A percentile compares a stretch with the other conserved stretches of the same genome.
phyloP scores from a whole-genome alignment of 805 yeast species.

The Wickerhamomyces bisporus region DNA sequence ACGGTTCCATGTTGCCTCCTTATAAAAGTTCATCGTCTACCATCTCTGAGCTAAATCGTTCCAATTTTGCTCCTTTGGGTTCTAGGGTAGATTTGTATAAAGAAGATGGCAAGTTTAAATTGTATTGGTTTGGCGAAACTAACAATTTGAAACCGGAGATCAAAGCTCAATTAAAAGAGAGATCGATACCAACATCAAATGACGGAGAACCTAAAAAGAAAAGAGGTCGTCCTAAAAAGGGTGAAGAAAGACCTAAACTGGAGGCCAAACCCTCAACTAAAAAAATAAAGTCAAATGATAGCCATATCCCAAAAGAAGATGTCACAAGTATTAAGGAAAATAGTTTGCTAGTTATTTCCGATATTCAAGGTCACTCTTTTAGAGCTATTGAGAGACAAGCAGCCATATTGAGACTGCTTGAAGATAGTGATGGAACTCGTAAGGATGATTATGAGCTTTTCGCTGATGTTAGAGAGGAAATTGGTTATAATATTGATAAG shows the following conservation, averaged over 20 bases:
- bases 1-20: slow-evolving; percentile 26
- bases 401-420: slow-evolving; percentile 37
- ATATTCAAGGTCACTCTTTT: slow-evolving; percentile 36
- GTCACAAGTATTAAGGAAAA: too few species aligned
- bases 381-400: slow-evolving; percentile 39
- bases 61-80: slow-evolving; percentile 22
- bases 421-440: slow-evolving; percentile 40
- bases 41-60: slow-evolving; percentile 19
- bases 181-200: too few species aligned
- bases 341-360: slow-evolving; percentile 26
- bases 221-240: slow-evolving; percentile 24
- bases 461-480: slow-evolving; percentile 33
- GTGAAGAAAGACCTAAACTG: slow-evolving; percentile 15
- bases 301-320: too few species aligned
- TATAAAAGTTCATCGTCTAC: slow-evolving; percentile 11
- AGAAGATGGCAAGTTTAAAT: slow-evolving; percentile 5
- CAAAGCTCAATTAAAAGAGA: background rate
- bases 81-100: slow-evolving; percentile 7
- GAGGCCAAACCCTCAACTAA: slow-evolving; percentile 8
- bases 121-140: slow-evolving; percentile 14
- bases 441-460: slow-evolving; percentile 37
- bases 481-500: slow-evolving; percentile 46
- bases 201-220: slow-evolving; percentile 9
- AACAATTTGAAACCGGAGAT: too few species aligned
- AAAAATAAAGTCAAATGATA: too few species aligned